Evolutionary conservation across 1,284 basidiomycete genomes (phyloP).

Genomic region (Kalmanozyma brasiliensis): DNA sequence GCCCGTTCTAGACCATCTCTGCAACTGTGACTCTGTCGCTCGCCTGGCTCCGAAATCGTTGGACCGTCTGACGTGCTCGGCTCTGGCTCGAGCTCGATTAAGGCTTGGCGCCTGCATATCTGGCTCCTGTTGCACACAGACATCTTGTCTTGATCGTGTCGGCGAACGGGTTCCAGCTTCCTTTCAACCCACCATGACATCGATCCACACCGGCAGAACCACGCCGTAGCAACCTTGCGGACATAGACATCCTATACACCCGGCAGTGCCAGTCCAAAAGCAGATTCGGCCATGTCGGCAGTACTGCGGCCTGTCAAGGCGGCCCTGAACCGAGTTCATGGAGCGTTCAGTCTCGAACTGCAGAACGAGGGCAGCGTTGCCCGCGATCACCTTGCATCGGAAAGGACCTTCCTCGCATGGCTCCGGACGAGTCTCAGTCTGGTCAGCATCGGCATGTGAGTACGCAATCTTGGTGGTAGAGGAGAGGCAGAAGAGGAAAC

Average conservation of each 20-base stretch:
- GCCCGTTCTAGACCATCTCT: too few species aligned
- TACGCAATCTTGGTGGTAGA: background rate
- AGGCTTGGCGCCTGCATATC: slow-evolving; percentile 3
- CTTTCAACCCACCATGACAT: background rate
- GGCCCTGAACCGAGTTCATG: slow-evolving; percentile 15
- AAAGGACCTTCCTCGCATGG: slow-evolving; percentile 68
- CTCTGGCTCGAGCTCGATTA: background rate
- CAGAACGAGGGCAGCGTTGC: slow-evolving; percentile 67
- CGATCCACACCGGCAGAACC: too few species aligned
- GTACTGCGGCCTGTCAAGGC: slow-evolving; percentile 22
- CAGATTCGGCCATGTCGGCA: too few species aligned
- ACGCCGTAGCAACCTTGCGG: background rate
- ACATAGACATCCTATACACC: background rate
- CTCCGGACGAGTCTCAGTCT: slow-evolving; percentile 65
- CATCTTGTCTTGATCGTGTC: too few species aligned
- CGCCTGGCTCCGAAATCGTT: too few species aligned
- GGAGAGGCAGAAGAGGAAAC: too few species aligned
- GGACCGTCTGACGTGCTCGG: background rate
- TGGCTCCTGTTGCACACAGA: background rate
- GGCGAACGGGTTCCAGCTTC: too few species aligned
- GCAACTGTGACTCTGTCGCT: too few species aligned
- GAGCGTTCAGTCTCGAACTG: slow-evolving; percentile 45
- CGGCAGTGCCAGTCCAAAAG: background rate
- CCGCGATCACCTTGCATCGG: slow-evolving; percentile 66
- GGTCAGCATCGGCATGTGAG: slow-evolving; percentile 62